A percentile compares a stretch with the other conserved stretches of the same genome.
Evolutionary conservation across 768 basidiomycete genomes (phyloP).

Genomic region (Calocera cornea): DNA sequence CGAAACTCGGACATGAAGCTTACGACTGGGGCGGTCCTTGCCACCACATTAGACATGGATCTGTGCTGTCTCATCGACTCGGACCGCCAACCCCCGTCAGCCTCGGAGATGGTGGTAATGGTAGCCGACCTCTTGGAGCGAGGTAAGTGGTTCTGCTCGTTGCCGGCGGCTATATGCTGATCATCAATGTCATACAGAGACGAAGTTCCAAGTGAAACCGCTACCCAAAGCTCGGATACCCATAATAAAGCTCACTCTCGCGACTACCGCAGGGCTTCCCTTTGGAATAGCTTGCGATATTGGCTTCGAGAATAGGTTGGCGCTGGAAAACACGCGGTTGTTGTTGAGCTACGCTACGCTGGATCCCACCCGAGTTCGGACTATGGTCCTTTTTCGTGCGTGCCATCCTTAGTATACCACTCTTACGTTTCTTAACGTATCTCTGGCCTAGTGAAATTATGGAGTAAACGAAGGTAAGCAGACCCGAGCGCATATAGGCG

Average conservation of each 20-base stretch:
- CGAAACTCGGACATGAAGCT: background rate
- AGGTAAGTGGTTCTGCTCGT: conserved; percentile 39
- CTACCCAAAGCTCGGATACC: conserved; percentile 95
- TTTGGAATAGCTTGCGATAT: conserved; percentile 95
- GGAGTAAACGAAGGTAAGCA: conserved; percentile 81
- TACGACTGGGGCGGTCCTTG: background rate
- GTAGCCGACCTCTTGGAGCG: conserved; percentile 85
- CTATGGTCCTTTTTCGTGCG: conserved; percentile 90
- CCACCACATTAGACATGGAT: conserved; percentile 70
- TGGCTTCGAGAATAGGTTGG: conserved; percentile 93
- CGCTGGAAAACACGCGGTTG: conserved; percentile 90
- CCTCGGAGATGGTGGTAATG: conserved; percentile 85
- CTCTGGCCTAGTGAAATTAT: conserved; percentile 72
- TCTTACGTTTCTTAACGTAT: background rate
- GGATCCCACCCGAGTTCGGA: conserved; percentile 84
- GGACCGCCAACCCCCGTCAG: conserved; percentile 50
- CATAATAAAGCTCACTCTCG: conserved; percentile 90
- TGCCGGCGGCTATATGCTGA: conserved; percentile 5
- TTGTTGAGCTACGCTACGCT: conserved; percentile 96
- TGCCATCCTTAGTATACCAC: conserved; percentile 28
- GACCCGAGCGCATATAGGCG: background rate
- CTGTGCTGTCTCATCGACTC: conserved; percentile 92
- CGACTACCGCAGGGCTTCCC: conserved; percentile 67
- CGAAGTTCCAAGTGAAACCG: conserved; percentile 91
- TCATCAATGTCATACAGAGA: conserved; percentile 40